Base-by-base conservation (phyloP, 2,329 filamentous ascomycete species). In the Penicillium sp. region DNA sequence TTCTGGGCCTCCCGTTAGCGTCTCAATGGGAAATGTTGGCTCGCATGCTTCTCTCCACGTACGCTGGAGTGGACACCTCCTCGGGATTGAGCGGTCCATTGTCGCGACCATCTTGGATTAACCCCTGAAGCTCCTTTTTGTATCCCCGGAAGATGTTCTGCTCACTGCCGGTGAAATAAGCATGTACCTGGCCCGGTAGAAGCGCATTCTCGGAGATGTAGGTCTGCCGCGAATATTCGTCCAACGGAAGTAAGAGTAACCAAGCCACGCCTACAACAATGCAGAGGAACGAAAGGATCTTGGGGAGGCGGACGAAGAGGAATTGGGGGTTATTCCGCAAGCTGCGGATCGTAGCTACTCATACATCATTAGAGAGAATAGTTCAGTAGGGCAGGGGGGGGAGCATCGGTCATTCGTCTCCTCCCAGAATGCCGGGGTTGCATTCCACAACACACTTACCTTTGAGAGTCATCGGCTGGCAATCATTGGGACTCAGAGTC, bases 121-220 rank as follows among this genome's bases (percentile, higher is more conserved):
- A 64, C 7, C 72, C 76, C 57, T 86, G 82, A 43, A 95, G 76
- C 72, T 97, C 93, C 63, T 88, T 84, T 62, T 86, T 83, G 68
- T 94, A 97, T 6, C 89, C 93, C 40, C 90, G 81, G 64, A 97
- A 90, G 55, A 97, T 82, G 68, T 96, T 87, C 73, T 97, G 90
- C 66, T 98, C 93, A 68, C 89, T 95, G 13, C 93, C 93, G 5
- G 88, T 85, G 66, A 98, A 98, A 70, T 98, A 98, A 1, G 93
- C 95, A 72, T 97, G 91, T 7, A 97, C 93, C 70, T 98, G 93
- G 2, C 90, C 93, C 0, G 93, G 93, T 11, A 98, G 76, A 32
- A 98, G 82, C 9, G 93, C 93, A 67, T 98, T 98, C 69, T 98
- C 93, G 38, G 91, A 97, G 49, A 98, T 93, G 69, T 98, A 98